A percentile compares a stretch with the other conserved stretches of the same genome.
Conservation (phyloP, 768 basidiomycete genomes). For the Chalciporus piperatus region DNA sequence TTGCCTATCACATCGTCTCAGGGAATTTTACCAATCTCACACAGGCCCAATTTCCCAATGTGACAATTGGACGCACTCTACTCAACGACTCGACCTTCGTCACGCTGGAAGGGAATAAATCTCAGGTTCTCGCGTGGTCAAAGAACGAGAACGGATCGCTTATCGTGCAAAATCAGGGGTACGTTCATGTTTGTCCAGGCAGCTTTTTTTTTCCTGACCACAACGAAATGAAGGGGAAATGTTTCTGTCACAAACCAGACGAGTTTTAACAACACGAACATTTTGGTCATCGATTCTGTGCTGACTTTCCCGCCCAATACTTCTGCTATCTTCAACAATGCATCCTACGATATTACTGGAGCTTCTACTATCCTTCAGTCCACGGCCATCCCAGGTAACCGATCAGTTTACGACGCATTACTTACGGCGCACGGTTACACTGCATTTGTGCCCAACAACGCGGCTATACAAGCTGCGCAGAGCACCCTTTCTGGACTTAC, state of each 20-base stretch:
- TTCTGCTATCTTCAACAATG: constrained; percentile 35
- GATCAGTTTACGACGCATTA: constrained; percentile 29
- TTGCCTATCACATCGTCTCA: constrained; percentile 57
- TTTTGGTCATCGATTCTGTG: constrained; percentile 50
- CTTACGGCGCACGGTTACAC: constrained; percentile 52
- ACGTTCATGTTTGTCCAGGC: constrained; percentile 8
- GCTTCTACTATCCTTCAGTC: constrained; percentile 15
- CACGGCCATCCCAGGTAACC: constrained; percentile 25
- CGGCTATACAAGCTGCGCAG: constrained; percentile 41
- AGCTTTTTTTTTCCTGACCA: neutral
- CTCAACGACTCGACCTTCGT: constrained; percentile 49
- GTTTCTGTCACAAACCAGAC: constrained; percentile 39
- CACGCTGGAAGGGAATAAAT: constrained; percentile 53
- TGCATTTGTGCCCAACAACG: constrained; percentile 61
- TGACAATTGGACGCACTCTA: constrained; percentile 64
- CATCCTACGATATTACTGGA: constrained; percentile 40
- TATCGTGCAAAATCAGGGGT: constrained; percentile 51
- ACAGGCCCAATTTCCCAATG: constrained; percentile 45
- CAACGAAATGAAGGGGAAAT: constrained; percentile 27
- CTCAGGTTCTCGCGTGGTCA: constrained; percentile 55
- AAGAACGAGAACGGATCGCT: constrained; percentile 36
- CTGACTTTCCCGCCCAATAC: constrained; percentile 52
- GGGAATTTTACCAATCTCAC: constrained; percentile 47
- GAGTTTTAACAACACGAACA: constrained; percentile 37
- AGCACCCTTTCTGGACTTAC: constrained; percentile 32